Conservation (phyloP, 306 rosid genomes). For the Hippophae tibetana region DNA sequence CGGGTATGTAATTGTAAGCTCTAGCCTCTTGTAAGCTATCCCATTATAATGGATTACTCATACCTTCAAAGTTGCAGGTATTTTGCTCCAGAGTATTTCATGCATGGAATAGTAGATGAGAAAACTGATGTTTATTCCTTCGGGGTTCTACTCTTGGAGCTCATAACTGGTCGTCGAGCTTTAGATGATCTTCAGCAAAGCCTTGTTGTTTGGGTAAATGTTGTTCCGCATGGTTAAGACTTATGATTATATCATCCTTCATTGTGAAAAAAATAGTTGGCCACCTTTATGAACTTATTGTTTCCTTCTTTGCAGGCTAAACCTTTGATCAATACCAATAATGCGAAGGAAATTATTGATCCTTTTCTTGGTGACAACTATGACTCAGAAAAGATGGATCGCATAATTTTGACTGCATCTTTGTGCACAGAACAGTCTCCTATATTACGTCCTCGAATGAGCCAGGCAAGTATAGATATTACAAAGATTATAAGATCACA, state of each 20-base stretch:
- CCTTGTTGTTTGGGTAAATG: constrained; percentile 56
- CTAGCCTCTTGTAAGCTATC: not conserved
- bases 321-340: constrained; percentile 42
- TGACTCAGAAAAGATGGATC: constrained; percentile 40
- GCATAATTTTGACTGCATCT: constrained; percentile 63
- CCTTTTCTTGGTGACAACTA: constrained; percentile 50
- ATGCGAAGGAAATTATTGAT: constrained; percentile 46
- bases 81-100: constrained; percentile 80
- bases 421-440: constrained; percentile 67
- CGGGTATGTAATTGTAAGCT: constrained; percentile 36
- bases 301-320: constrained; percentile 44
- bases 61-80: constrained; percentile 40
- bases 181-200: constrained; percentile 48
- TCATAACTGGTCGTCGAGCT: constrained; percentile 71
- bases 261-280: no score
- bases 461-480: constrained; percentile 46
- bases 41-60: constrained; percentile 4
- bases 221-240: constrained; percentile 6
- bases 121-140: constrained; percentile 79
- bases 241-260: no score
- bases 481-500: not conserved
- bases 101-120: constrained; percentile 68
- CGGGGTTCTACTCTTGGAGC: constrained; percentile 72
- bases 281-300: not conserved
- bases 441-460: constrained; percentile 64